Evolutionary conservation across 176 grass and related monocot species (phyloP).

Genomic region (Triticum turgidum): DNA sequence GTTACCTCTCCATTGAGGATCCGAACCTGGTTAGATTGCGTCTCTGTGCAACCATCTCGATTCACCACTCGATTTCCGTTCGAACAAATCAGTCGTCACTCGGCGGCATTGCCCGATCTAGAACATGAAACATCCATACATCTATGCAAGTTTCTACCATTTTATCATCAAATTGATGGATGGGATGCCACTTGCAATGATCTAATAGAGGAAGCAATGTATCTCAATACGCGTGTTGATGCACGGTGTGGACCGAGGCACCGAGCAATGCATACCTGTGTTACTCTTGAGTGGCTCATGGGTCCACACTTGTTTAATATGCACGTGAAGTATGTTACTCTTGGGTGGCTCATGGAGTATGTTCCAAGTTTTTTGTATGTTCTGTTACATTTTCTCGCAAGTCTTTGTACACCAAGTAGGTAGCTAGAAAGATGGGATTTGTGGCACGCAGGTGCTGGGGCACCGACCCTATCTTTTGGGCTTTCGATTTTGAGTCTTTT

Average conservation of each 20-base stretch:
- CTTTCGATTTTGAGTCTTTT: too few species aligned
- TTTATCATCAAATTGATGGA: too few species aligned
- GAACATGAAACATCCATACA: neutral
- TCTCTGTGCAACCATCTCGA: neutral
- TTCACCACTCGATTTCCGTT: neutral
- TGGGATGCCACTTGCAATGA: too few species aligned
- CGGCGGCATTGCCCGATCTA: neutral
- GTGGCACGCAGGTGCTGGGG: too few species aligned
- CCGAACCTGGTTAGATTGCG: too few species aligned
- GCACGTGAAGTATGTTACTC: neutral
- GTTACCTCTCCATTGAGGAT: too few species aligned
- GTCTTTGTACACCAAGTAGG: neutral
- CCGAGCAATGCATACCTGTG: too few species aligned
- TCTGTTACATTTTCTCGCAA: slow-evolving; percentile 16
- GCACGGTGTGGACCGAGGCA: too few species aligned
- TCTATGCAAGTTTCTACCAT: too few species aligned
- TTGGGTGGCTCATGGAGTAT: neutral
- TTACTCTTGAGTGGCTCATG: neutral
- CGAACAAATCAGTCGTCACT: neutral
- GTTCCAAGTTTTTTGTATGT: neutral
- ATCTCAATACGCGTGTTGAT: neutral
- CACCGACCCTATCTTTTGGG: too few species aligned
- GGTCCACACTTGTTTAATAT: neutral
- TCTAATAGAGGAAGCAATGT: neutral
- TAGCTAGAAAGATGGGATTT: neutral